Conservation (phyloP, 495 filamentous ascomycete genomes). For the Aspergillus nanangensis region DNA sequence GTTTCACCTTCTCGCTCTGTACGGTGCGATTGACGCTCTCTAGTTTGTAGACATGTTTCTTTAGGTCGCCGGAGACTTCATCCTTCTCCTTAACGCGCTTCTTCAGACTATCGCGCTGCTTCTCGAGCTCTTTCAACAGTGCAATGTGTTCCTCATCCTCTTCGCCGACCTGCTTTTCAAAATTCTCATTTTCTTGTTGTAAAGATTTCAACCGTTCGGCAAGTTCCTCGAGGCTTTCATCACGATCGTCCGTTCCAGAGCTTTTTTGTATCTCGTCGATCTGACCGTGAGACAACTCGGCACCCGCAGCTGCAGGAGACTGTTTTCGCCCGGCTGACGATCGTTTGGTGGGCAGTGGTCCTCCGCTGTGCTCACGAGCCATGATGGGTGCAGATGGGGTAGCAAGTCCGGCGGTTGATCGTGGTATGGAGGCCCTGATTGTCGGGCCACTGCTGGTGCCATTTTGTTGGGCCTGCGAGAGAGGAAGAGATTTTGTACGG, state of each 20-base stretch:
- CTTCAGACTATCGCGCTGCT: conserved; percentile 68
- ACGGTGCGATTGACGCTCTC: conserved; percentile 82
- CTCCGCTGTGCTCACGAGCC: conserved; percentile 57
- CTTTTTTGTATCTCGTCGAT: conserved; percentile 35
- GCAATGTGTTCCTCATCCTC: conserved; percentile 71
- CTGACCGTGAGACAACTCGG: conserved; percentile 38
- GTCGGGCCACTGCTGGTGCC: conserved; percentile 31
- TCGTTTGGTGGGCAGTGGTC: conserved; percentile 55
- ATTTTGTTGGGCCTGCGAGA: conserved; percentile 50
- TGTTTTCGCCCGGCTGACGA: conserved; percentile 67
- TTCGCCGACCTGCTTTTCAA: conserved; percentile 56
- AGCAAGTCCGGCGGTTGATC: conserved; percentile 49
- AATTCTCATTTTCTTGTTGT: conserved; percentile 69
- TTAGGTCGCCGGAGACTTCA: conserved; percentile 74
- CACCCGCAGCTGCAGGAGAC: conserved; percentile 64
- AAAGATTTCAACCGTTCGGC: conserved; percentile 68
- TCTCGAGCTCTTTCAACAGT: conserved; percentile 52
- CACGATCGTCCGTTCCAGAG: conserved; percentile 22
- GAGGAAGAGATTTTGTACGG: conserved; percentile 58
- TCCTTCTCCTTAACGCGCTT: conserved; percentile 79
- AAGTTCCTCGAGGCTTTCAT: conserved; percentile 50
- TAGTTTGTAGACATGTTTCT: conserved; percentile 71
- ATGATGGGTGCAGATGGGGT: conserved; percentile 50
- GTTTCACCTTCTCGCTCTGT: conserved; percentile 71
- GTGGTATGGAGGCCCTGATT: conserved; percentile 40